Evolutionary conservation across 2,329 filamentous ascomycete genomes (phyloP).

Genomic region (Cadophora luteo-olivacea): DNA sequence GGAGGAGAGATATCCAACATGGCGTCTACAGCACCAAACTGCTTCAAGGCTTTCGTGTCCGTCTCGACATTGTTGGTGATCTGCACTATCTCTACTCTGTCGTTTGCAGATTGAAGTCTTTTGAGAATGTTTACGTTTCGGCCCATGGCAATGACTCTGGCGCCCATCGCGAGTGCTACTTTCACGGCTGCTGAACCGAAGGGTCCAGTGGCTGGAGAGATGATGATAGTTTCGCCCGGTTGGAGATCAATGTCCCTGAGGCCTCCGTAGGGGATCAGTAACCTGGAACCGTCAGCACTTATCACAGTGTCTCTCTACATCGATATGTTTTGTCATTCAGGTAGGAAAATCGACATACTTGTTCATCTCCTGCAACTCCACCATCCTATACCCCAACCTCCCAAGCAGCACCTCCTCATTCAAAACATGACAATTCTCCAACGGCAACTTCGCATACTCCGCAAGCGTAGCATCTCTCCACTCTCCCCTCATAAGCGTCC

Average conservation of each 20-base stretch:
- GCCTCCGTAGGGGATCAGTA: neutral
- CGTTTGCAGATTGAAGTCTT: neutral
- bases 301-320: neutral
- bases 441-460: neutral
- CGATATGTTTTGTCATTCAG: no score
- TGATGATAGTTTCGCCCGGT: neutral
- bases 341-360: no score
- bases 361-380: neutral
- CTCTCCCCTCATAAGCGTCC: neutral
- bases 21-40: neutral
- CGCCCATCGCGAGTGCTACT: neutral
- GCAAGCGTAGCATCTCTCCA: neutral
- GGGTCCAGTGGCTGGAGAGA: neutral
- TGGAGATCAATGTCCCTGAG: neutral
- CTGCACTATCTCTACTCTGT: neutral
- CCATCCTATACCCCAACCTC: neutral
- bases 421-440: neutral
- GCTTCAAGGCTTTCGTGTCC: neutral
- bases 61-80: neutral
- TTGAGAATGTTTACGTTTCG: neutral
- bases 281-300: neutral
- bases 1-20: neutral
- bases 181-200: neutral
- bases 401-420: neutral
- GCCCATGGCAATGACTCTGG: neutral